These are phyloP conservation scores for Xylaria sp. DNA, from an alignment of 2,329 filamentous ascomycete genomes.

Conservation along the genomic window DNA sequence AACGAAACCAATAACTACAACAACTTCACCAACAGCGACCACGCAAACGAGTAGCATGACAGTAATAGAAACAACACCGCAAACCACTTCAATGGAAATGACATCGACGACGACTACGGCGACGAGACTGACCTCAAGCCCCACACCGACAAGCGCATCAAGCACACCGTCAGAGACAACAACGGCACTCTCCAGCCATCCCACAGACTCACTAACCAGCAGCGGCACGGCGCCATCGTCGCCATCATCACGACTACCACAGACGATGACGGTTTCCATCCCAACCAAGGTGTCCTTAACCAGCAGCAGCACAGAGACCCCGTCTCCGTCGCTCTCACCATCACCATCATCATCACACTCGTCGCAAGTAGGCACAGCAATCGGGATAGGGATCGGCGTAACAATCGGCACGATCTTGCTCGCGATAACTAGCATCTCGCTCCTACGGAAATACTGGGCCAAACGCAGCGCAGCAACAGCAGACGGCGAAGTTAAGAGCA, in stretches of 20 bases:
- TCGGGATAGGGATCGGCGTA: constrained; percentile 9
- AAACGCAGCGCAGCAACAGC: neutral
- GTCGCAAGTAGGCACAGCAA: neutral
- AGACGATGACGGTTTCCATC: no score
- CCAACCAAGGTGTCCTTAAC: neutral
- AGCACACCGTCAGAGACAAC: neutral
- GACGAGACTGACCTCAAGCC: neutral
- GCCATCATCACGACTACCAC: no score
- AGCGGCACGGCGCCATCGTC: no score
- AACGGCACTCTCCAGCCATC: no score
- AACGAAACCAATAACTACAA: neutral
- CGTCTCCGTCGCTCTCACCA: no score
- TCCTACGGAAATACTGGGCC: constrained; percentile 14
- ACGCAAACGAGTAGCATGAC: neutral
- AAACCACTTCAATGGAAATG: no score
- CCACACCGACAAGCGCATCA: neutral
- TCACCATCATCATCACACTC: no score
- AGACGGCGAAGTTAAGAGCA: neutral
- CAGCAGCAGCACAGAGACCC: neutral
- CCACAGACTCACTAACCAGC: no score
- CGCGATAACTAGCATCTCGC: neutral
- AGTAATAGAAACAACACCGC: neutral
- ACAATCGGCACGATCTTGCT: neutral
- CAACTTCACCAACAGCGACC: neutral
- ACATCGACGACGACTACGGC: no score